Evolutionary conservation across 495 filamentous ascomycete species (phyloP).

Genomic region (Penicillium argentinense): DNA sequence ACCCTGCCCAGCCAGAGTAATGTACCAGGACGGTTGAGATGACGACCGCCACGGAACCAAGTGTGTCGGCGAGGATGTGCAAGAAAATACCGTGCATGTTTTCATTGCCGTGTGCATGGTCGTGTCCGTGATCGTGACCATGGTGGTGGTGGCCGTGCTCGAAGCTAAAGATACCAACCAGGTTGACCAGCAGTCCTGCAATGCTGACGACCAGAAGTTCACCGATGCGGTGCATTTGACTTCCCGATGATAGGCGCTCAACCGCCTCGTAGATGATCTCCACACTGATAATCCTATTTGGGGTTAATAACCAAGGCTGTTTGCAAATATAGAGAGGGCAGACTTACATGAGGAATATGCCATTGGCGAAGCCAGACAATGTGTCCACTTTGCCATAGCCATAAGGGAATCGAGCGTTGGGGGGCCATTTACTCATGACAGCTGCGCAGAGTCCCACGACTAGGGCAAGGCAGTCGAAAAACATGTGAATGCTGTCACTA

Average conservation of each 20-base stretch:
- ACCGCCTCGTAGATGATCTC: slow-evolving; percentile 96
- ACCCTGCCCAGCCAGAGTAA: slow-evolving; percentile 86
- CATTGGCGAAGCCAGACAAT: slow-evolving; percentile 93
- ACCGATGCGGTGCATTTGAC: slow-evolving; percentile 75
- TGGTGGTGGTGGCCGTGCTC: slow-evolving; percentile 64
- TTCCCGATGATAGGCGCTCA: slow-evolving; percentile 78
- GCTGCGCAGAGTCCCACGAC: slow-evolving; percentile 91
- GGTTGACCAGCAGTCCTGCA: slow-evolving; percentile 82
- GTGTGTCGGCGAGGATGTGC: slow-evolving; percentile 91
- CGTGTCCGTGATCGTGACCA: slow-evolving; percentile 65
- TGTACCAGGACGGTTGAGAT: slow-evolving; percentile 86
- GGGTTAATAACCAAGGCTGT: slow-evolving; percentile 25
- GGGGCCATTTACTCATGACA: slow-evolving; percentile 96
- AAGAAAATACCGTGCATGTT: slow-evolving; percentile 99
- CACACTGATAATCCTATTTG: slow-evolving; percentile 78
- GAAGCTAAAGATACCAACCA: slow-evolving; percentile 89
- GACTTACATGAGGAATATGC: slow-evolving; percentile 89
- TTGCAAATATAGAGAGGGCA: background rate
- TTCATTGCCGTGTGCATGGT: slow-evolving; percentile 77
- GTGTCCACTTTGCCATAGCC: slow-evolving; percentile 97
- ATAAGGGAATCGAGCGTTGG: slow-evolving; percentile 84
- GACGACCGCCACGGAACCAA: slow-evolving; percentile 93
- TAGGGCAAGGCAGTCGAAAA: slow-evolving; percentile 95
- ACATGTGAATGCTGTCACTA: slow-evolving; percentile 99
- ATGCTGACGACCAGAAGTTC: slow-evolving; percentile 87